These are phyloP conservation scores for Chrysoporthe puriensis DNA, from an alignment of 2,329 filamentous ascomycete species.

Conservation along the genomic window DNA sequence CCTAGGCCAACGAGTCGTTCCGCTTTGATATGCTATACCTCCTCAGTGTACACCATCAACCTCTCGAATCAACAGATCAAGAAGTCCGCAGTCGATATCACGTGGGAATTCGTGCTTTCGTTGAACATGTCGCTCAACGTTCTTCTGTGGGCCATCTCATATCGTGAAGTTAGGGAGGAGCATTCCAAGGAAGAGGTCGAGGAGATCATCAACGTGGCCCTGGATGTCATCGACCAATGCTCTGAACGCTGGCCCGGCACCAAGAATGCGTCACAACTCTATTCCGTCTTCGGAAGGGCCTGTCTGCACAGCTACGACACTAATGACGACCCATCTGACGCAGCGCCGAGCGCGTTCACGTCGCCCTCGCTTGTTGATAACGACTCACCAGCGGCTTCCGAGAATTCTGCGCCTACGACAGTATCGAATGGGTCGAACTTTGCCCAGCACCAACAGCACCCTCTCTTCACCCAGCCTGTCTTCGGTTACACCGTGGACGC, in stretches of 20 bases:
- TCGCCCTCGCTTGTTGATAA: constrained; percentile 53
- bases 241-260: constrained; percentile 92
- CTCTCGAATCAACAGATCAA: constrained; percentile 81
- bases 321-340: constrained; percentile 47
- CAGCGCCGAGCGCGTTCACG: constrained; percentile 44
- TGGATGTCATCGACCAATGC: constrained; percentile 79
- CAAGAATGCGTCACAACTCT: constrained; percentile 80
- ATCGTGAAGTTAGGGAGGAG: constrained; percentile 75
- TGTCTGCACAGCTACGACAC: constrained; percentile 87
- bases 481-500: constrained; percentile 64
- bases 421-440: constrained; percentile 34
- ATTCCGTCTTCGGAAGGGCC: constrained; percentile 81
- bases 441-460: constrained; percentile 38
- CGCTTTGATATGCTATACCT: constrained; percentile 81
- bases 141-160: constrained; percentile 89
- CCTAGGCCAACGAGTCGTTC: constrained; percentile 81
- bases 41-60: constrained; percentile 78
- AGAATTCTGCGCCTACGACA: constrained; percentile 42
- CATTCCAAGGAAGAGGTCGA: constrained; percentile 78
- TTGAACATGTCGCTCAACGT: constrained; percentile 93
- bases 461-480: constrained; percentile 53
- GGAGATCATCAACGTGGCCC: constrained; percentile 70
- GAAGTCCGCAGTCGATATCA: constrained; percentile 77
- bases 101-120: constrained; percentile 89
- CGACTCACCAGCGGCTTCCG: constrained; percentile 51